Base-by-base conservation (phyloP, 805 yeast species). In the Wickerhamiella sergipiensis region DNA sequence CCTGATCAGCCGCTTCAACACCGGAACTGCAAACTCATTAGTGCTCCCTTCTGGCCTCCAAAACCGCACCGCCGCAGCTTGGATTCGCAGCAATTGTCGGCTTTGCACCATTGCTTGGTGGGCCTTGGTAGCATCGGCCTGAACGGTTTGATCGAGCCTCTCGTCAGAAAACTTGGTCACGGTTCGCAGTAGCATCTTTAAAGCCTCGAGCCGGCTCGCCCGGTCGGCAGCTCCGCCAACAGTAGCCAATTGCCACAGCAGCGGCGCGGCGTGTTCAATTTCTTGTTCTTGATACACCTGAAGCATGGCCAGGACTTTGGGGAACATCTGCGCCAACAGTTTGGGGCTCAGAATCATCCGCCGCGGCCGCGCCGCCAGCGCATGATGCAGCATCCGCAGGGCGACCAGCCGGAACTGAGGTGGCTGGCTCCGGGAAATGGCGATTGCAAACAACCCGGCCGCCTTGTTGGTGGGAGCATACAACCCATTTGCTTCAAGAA, bases 301-400 rank as follows among this genome's bases (percentile, higher is more conserved):
- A 15, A 52, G 18, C 47, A 47, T 45, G 17, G 24, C 45, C 15
- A 44, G 9, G 24, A 50, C 33, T 21, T 45, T 47, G 2, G 33
- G 21, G 43, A 50, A 50, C 13, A 36, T 38, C n/a, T 21, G 40
- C 6, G 22, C 2, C 6, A 46, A 45, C 2, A 52, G 36, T n/a
- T 43, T 39, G 36, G 55, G 55, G 38, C 55, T 48, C 24, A 52
- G 18, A n/a, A 52, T 50, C 15, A 47, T 42, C 13, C 48, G 50
- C 13, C 48, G 50, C 7, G 55, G 55, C 19, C 45, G 36, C 9
- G 51, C 47, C 12, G 47, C 24, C 7, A 52, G 45, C 2, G 53
- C 55, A 9, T 50, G 42, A 12, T 47, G 31, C 5, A 52, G 53
- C 51, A 52, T 50, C 3, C 44, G 24, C 24, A 52, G 31, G 13